Evolutionary conservation across 2,329 filamentous ascomycete species (phyloP).

Genomic region (Botrytis galanthina): DNA sequence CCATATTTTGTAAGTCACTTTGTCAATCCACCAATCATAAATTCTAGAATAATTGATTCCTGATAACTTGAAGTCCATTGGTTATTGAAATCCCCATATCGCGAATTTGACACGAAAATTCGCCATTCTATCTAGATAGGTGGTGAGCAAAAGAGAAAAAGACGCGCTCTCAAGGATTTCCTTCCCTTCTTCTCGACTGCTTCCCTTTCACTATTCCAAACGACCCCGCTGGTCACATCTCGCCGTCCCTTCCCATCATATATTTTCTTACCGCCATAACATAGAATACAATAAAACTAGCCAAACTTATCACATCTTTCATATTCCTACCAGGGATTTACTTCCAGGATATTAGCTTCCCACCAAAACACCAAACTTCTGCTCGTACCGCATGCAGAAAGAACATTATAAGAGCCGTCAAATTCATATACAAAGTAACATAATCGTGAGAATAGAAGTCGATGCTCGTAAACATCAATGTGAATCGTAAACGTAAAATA

Average conservation of each 20-base stretch:
- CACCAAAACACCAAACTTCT: constrained; percentile 18
- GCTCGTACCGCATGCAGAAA: constrained; percentile 13
- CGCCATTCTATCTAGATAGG: not conserved
- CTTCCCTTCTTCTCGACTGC: not conserved
- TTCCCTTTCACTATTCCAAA: not conserved
- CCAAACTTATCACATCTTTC: not conserved
- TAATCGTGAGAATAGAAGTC: constrained; percentile 55
- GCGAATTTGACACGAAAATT: constrained; percentile 7
- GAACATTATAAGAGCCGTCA: constrained; percentile 22
- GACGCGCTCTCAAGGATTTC: not conserved
- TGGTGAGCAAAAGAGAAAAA: not conserved
- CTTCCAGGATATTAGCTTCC: constrained; percentile 6
- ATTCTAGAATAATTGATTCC: not conserved
- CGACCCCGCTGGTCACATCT: not conserved
- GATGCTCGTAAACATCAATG: constrained; percentile 17
- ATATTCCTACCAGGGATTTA: not conserved
- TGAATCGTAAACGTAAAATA: constrained; percentile 11
- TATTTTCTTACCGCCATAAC: constrained; percentile 3
- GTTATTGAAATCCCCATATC: not conserved
- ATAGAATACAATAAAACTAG: constrained; percentile 14
- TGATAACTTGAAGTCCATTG: not conserved
- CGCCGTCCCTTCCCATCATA: not conserved
- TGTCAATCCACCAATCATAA: not conserved
- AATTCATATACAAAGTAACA: constrained; percentile 37
- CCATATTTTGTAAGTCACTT: not conserved